Evolutionary conservation across 768 basidiomycete genomes (phyloP).

Genomic region (Xerocomus potaroensis): DNA sequence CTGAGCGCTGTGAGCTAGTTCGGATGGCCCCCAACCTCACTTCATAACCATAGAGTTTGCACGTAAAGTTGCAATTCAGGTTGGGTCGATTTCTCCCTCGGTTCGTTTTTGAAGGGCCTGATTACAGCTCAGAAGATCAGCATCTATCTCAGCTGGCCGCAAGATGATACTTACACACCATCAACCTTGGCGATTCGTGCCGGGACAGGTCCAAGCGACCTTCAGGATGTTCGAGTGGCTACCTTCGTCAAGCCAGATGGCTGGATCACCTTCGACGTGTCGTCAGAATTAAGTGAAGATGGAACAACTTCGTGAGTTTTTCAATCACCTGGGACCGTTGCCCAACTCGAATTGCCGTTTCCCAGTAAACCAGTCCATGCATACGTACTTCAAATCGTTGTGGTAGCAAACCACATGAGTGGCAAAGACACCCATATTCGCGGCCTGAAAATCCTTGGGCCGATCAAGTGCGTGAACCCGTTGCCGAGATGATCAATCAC

Average conservation of each 20-base stretch:
- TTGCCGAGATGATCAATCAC: not conserved
- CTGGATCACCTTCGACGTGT: slow-evolving; percentile 87
- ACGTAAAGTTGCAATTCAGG: slow-evolving; percentile 84
- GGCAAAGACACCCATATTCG: slow-evolving; percentile 99
- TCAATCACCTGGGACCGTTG: not conserved
- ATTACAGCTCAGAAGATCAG: slow-evolving; percentile 67
- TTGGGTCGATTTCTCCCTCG: slow-evolving; percentile 24
- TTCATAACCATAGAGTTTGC: slow-evolving; percentile 93
- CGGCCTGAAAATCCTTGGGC: slow-evolving; percentile 83
- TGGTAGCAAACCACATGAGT: slow-evolving; percentile 94
- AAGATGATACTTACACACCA: slow-evolving; percentile 97
- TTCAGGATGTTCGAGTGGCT: slow-evolving; percentile 86
- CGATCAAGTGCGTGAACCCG: slow-evolving; percentile 56
- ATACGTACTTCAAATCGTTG: slow-evolving; percentile 85
- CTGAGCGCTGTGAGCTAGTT: slow-evolving; percentile 40
- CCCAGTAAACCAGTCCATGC: slow-evolving; percentile 81
- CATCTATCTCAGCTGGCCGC: slow-evolving; percentile 71
- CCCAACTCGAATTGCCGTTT: not conserved
- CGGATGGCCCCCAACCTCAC: slow-evolving; percentile 96
- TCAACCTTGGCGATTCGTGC: slow-evolving; percentile 86
- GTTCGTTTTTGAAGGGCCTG: slow-evolving; percentile 1
- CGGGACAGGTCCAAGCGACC: slow-evolving; percentile 85
- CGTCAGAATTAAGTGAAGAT: slow-evolving; percentile 74
- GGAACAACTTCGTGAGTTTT: slow-evolving; percentile 69
- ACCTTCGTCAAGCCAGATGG: slow-evolving; percentile 90